These are phyloP conservation scores for Fusarium luffae DNA, from an alignment of 2,329 filamentous ascomycete species.

Conservation along the genomic window DNA sequence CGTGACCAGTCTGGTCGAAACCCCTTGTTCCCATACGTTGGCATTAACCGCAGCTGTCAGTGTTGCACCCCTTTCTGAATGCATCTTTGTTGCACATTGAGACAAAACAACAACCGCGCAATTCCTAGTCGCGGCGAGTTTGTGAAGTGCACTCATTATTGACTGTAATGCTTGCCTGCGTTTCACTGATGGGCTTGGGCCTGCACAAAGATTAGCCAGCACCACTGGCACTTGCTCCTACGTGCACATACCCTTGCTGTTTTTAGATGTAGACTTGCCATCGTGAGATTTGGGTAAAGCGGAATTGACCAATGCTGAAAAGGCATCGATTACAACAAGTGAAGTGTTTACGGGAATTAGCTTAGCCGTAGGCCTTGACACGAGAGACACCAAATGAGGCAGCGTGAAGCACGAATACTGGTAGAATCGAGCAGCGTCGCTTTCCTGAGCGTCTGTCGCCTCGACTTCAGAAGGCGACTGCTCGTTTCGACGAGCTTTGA, in stretches of 20 bases:
- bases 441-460: conserved; percentile 25
- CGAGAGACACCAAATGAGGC: conserved; percentile 78
- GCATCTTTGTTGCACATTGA: conserved; percentile 85
- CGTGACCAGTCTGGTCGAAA: conserved; percentile 78
- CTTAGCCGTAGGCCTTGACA: conserved; percentile 71
- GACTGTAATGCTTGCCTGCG: conserved; percentile 66
- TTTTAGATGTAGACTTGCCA: conserved; percentile 51
- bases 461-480: conserved; percentile 13
- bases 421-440: conserved; percentile 51
- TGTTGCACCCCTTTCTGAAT: conserved; percentile 71
- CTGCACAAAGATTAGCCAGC: conserved; percentile 41
- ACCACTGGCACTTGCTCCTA: conserved; percentile 13
- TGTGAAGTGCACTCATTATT: conserved; percentile 77
- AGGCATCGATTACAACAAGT: conserved; percentile 80
- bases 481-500: conserved; percentile 17
- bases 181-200: conserved; percentile 54
- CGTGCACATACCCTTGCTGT: conserved; percentile 52
- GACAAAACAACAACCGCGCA: conserved; percentile 80
- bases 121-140: conserved; percentile 77
- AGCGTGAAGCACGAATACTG: conserved; percentile 69
- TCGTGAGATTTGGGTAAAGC: conserved; percentile 75
- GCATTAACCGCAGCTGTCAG: conserved; percentile 81
- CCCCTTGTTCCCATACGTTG: conserved; percentile 80
- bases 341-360: conserved; percentile 72
- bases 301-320: conserved; percentile 80